Base-by-base conservation (phyloP, 768 basidiomycete genomes). In the Russula brevipes region DNA sequence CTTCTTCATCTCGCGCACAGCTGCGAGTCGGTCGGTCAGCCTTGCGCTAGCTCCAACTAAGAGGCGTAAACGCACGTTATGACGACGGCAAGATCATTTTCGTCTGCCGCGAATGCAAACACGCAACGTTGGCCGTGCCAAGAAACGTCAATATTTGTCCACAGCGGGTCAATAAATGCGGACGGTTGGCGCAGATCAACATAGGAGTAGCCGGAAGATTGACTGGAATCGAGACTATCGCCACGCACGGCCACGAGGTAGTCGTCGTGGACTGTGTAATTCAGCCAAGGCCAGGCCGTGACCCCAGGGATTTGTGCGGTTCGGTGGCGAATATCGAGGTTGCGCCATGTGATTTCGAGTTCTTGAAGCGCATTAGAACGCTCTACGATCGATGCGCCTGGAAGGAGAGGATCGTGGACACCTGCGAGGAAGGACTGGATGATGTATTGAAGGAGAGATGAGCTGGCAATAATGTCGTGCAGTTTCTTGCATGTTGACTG, bases 241-340 rank as follows among this genome's bases (percentile, higher is more conserved):
- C 38, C 49, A 14, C 53, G 54, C n/a, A 58, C 19, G 8, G 63
- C 63, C 54, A 64, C 19, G 41, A 60, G 53, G 49, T 55, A 60
- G 11, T 59, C 57, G n/a, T 54, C 35, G 47, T 56, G 54, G 24
- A 55, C 5, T 12, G 31, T 16, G 41, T 63, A 63, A 33, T 63
- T 45, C 4, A 63, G 55, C 57, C 56, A 59, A 31, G 62, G 62
- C 50, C 57, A 63, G 39, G 62, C 62, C 30, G 52, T 54, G 8
- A 57, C 45, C 31, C 4, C 38, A 9, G 38, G 46, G 5, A 57
- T 57, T 30, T 33, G 49, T n/a, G 49, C 55, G 9, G 54, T 56
- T 16, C 61, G n/a, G 36, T 44, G 47, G 5, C 49, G 61, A 31
- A 62, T 10, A 36, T 56, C 36, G 44, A 63, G 61, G 42, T 57